These are phyloP conservation scores for Amphicarpaea edgeworthii DNA, from an alignment of 306 rosid genomes.

Conservation along the genomic window DNA sequence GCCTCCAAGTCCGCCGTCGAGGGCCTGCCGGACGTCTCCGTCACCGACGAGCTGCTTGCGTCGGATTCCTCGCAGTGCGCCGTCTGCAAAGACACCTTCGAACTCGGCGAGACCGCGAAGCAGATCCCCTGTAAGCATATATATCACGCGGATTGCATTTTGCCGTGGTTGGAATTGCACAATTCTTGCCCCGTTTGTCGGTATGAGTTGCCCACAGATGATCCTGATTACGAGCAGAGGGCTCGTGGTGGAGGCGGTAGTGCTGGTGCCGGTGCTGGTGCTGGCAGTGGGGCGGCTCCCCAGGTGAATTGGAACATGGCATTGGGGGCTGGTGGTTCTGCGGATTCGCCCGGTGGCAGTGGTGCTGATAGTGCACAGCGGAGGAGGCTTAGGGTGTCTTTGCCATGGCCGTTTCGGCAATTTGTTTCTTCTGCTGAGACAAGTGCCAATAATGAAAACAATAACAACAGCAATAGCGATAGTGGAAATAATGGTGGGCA, in stretches of 20 bases:
- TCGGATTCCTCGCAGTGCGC: constrained; percentile 91
- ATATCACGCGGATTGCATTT: constrained; percentile 79
- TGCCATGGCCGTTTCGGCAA: constrained; percentile 69
- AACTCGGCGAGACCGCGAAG: constrained; percentile 70
- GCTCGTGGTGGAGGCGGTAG: constrained; percentile 8
- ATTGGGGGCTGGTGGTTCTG: constrained; percentile 43
- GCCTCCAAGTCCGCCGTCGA: constrained; percentile 73
- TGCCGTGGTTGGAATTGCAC: constrained; percentile 90
- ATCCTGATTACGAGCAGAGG: constrained; percentile 80
- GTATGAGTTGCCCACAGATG: constrained; percentile 88
- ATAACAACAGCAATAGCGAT: constrained; percentile 15
- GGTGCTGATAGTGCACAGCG: constrained; percentile 46
- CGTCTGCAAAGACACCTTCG: constrained; percentile 87
- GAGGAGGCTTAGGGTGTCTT: constrained; percentile 72
- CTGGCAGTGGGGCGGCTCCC: background rate
- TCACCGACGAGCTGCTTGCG: constrained; percentile 65
- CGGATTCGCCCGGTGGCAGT: constrained; percentile 13
- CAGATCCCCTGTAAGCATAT: constrained; percentile 93
- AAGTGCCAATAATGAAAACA: constrained; percentile 42
- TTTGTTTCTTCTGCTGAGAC: constrained; percentile 70
- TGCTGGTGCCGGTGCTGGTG: background rate
- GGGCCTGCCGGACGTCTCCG: constrained; percentile 62
- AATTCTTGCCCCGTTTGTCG: constrained; percentile 98
- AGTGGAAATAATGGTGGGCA: constrained; percentile 56
- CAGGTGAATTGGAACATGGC: constrained; percentile 2